Evolutionary conservation across 2,329 filamentous ascomycete species (phyloP).

Genomic region (Colletotrichum sojae): DNA sequence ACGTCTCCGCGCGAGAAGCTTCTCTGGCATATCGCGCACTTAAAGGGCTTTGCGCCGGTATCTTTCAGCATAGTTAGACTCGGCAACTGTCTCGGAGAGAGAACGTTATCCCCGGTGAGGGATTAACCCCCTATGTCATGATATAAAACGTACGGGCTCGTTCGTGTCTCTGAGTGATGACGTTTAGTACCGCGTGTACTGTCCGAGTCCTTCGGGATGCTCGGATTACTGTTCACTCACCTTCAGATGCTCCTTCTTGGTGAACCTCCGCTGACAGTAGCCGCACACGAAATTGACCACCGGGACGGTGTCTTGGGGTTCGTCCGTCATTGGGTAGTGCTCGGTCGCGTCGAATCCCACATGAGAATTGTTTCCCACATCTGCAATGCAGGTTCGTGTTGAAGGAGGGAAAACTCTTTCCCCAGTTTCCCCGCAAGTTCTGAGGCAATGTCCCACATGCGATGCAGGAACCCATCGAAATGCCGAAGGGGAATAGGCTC

Average conservation of each 20-base stretch:
- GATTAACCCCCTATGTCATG: not conserved
- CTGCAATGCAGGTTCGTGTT: slow-evolving; percentile 6
- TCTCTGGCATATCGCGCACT: slow-evolving; percentile 18
- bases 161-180: slow-evolving; percentile 16
- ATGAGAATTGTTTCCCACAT: slow-evolving; percentile 22
- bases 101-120: not conserved
- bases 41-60: slow-evolving; percentile 17
- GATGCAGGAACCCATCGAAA: not conserved
- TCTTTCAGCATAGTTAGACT: slow-evolving; percentile 6
- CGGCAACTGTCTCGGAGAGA: not conserved
- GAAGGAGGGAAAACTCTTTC: slow-evolving; percentile 17
- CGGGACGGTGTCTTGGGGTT: slow-evolving; percentile 1
- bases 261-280: slow-evolving; percentile 18
- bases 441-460: slow-evolving; percentile 1
- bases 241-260: slow-evolving; percentile 26
- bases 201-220: too few relatives aligned
- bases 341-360: not conserved
- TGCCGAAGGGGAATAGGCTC: not conserved
- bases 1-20: slow-evolving; percentile 23
- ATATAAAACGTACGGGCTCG: slow-evolving; percentile 11
- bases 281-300: slow-evolving; percentile 13
- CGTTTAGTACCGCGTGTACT: not conserved
- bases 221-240: not conserved
- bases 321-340: slow-evolving; percentile 13
- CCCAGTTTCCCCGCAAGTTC: slow-evolving; percentile 24